Base-by-base conservation (phyloP, 306 rosid species). In the Chamaecrista fasciculata region DNA sequence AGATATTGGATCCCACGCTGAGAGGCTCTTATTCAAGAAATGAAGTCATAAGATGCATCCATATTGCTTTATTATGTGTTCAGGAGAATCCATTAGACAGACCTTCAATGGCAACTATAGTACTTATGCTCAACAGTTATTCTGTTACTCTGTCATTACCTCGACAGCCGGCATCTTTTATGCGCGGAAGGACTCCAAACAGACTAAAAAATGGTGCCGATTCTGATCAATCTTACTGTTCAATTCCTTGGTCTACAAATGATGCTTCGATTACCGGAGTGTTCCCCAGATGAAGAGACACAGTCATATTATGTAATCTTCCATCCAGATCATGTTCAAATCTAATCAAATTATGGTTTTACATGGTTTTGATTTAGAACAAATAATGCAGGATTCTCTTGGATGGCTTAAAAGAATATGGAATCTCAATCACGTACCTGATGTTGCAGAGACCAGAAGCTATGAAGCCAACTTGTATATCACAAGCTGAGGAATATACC, bases 41-140 rank as follows among this genome's bases (percentile, higher is more conserved):
- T 19, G 89, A 84, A 78, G 86, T 84, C 44, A 58, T 59, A 3
- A 81, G 82, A 79, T 84, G 89, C 83, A 79, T 84, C 60, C 89
- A 84, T 16, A 78, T 81, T 25, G 86, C 82, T 51, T 76, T 84
- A 29, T 75, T 84, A 4, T 84, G 82, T 56, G 78, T 84, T 52
- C 89, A 84, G 47, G 89, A 84, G 49, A 74, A 61, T 81, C 86
- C 89, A 11, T 36, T 60, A 0, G 74, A 69, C 29, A 60, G 89
- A 24, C 89, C 89, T 11, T 71, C 86, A 2, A 76, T 84, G 86
- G 78, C 85, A 23, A 75, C 77, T 18, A 62, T 84, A 46, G 76
- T 46, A 24, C 78, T 78, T 11, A 64, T 76, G 89, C 72, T 85
- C 6, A 76, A 69, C 62, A 85, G 86, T 50, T 62, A 79, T 60